phyloP scores from a whole-genome alignment of 23 red algal genomes.

The Gracilaria caudata region DNA sequence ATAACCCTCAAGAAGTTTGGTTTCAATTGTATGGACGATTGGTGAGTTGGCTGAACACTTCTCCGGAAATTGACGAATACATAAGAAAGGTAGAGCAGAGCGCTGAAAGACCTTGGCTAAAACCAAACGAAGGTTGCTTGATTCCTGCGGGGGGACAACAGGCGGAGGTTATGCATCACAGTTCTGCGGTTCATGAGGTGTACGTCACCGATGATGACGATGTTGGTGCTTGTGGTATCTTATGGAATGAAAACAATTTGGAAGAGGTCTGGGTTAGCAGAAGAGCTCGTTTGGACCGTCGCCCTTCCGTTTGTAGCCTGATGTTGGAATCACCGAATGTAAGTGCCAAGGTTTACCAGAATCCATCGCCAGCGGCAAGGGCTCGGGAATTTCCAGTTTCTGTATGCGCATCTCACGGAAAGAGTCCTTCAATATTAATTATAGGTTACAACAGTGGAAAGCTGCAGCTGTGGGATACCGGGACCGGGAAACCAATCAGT shows the following conservation, averaged over 20 bases:
- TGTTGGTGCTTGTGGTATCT: not conserved
- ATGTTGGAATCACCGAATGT: not conserved
- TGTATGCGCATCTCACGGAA: not conserved
- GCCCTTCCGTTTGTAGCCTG: not conserved
- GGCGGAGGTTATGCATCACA: not conserved
- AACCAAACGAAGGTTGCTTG: not conserved
- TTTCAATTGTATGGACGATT: conserved; percentile 22
- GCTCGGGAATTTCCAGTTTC: not conserved
- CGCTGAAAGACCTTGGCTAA: not conserved
- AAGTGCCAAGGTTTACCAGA: not conserved
- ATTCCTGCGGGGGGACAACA: not conserved
- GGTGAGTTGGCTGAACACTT: not conserved
- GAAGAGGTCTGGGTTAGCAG: not conserved
- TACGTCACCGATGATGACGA: not conserved
- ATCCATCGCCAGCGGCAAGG: not conserved
- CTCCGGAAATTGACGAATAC: not conserved
- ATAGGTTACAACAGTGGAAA: not conserved
- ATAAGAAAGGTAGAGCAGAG: not conserved
- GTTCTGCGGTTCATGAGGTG: not conserved
- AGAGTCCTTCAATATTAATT: not conserved
- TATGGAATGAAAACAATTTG: not conserved
- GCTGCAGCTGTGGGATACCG: not conserved
- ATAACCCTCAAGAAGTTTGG: conserved; percentile 5
- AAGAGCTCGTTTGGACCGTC: not conserved
- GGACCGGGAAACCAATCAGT: not conserved